phyloP scores from a whole-genome alignment of 2,329 filamentous ascomycete species.

The Phoma sp. region DNA sequence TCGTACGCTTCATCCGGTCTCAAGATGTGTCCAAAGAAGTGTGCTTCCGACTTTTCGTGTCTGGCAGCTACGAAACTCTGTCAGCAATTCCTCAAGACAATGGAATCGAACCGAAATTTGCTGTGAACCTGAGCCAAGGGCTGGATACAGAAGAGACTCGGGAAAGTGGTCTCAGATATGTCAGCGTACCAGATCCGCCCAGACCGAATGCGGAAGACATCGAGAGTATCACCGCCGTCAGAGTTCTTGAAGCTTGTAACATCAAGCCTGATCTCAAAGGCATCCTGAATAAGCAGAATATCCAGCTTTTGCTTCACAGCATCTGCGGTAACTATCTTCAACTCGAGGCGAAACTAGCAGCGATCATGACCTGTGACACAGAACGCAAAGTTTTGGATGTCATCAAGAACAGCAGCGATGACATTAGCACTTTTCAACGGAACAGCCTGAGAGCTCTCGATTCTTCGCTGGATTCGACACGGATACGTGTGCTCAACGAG shows the following conservation, averaged over 20 bases:
- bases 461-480: slow-evolving; percentile 8
- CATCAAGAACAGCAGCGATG: slow-evolving; percentile 16
- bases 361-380: slow-evolving; percentile 24
- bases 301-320: slow-evolving; percentile 18
- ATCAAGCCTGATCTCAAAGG: slow-evolving; percentile 18
- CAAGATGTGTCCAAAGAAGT: background rate
- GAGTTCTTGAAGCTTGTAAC: slow-evolving; percentile 10
- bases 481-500: slow-evolving; percentile 17
- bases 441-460: slow-evolving; percentile 1
- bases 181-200: background rate
- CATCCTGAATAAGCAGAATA: slow-evolving; percentile 17
- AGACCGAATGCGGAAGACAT: background rate
- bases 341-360: slow-evolving; percentile 20
- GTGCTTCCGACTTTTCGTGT: background rate
- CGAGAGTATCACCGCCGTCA: background rate
- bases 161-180: background rate
- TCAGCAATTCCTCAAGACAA: background rate
- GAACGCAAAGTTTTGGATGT: slow-evolving; percentile 18
- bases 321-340: slow-evolving; percentile 16
- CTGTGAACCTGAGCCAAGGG: background rate
- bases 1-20: background rate
- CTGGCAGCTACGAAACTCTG: background rate
- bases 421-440: slow-evolving; percentile 6
- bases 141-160: background rate
- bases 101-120: too few relatives aligned